Percentiles rank a stretch among this genome's conserved stretches.
phyloP scores from a whole-genome alignment of 2,329 filamentous ascomycete species.

The Stagonosporopsis vannaccii region DNA sequence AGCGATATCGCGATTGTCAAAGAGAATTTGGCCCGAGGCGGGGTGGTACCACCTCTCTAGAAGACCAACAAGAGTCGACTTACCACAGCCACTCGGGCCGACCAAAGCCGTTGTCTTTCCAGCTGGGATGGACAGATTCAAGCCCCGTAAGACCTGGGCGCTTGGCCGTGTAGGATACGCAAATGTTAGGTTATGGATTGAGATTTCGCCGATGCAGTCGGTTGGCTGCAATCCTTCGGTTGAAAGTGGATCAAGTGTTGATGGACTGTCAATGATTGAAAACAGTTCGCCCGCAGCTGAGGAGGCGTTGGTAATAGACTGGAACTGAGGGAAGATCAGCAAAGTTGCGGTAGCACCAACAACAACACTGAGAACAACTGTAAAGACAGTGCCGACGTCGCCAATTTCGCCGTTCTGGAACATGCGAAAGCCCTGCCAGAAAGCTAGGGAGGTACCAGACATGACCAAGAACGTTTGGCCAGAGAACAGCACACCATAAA shows the following conservation, averaged over 20 bases:
- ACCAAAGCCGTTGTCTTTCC: conserved; percentile 76
- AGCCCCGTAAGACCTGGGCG: conserved; percentile 59
- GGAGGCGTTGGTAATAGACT: conserved; percentile 59
- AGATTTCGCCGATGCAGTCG: conserved; percentile 78
- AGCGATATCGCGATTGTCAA: conserved; percentile 65
- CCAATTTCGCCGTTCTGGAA: conserved; percentile 60
- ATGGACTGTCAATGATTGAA: conserved; percentile 73
- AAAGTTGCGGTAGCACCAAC: conserved; percentile 45
- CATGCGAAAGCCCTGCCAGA: conserved; percentile 58
- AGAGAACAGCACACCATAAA: conserved; percentile 11
- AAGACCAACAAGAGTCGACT: conserved; percentile 87
- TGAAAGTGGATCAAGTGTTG: conserved; percentile 69
- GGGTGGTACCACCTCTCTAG: conserved; percentile 89
- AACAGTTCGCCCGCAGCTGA: conserved; percentile 25
- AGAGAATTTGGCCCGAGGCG: conserved; percentile 43
- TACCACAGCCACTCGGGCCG: conserved; percentile 78
- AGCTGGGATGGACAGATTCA: conserved; percentile 57
- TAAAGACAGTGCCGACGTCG: conserved; percentile 62
- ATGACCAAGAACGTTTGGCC: conserved; percentile 17
- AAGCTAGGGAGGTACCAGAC: conserved; percentile 34
- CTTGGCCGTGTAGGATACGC: conserved; percentile 88
- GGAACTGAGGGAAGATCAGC: conserved; percentile 78
- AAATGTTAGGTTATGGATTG: conserved; percentile 94
- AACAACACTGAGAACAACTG: conserved; percentile 48
- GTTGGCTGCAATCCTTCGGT: conserved; percentile 4